These are phyloP conservation scores for Gossypium davidsonii DNA, from an alignment of 441 rosid species.

Conservation along the genomic window DNA sequence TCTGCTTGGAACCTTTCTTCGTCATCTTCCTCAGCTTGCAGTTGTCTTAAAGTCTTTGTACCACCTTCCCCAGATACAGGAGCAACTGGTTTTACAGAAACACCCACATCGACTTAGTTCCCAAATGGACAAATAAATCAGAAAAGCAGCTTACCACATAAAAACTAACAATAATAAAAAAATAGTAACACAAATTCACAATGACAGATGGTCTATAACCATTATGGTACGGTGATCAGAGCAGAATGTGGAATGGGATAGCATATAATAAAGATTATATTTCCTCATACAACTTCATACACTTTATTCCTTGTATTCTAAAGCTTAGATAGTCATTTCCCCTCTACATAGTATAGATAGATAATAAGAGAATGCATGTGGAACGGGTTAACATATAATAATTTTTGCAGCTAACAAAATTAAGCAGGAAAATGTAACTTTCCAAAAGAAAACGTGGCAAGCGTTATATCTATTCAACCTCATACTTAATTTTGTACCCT, in stretches of 20 bases:
- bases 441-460: not conserved
- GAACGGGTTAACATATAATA: not conserved
- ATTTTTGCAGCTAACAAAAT: not conserved
- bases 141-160: not conserved
- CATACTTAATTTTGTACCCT: not conserved
- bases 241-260: not conserved
- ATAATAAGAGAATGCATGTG: not conserved
- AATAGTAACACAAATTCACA: not conserved
- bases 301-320: not conserved
- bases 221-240: not conserved
- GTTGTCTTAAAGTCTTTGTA: constrained; percentile 69
- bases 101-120: not conserved
- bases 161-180: not conserved
- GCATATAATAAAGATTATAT: too few relatives aligned
- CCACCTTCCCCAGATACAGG: constrained; percentile 34
- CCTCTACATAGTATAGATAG: not conserved
- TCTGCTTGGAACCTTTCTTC: constrained; percentile 97
- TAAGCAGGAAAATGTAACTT: not conserved
- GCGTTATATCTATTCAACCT: not conserved
- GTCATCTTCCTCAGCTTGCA: constrained; percentile 78
- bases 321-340: not conserved
- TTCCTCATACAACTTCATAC: not conserved
- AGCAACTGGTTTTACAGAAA: constrained; percentile 23
- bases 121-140: not conserved
- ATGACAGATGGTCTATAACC: not conserved